Evolutionary conservation across 2,329 filamentous ascomycete species (phyloP), one percentile per base, ranked within the genome.

Genomic region (Rutstroemia sp.): DNA sequence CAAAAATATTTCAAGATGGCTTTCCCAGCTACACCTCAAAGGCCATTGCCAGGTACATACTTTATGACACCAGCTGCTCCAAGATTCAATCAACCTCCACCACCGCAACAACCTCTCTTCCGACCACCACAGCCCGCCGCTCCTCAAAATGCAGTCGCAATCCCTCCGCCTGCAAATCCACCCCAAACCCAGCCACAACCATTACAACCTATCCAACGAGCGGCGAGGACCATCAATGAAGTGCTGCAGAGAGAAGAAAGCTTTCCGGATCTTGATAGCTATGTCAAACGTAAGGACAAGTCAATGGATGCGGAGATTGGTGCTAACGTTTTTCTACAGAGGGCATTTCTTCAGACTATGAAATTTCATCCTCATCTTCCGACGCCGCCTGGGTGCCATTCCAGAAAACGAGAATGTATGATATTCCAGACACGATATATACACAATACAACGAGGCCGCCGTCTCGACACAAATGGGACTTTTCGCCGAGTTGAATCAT

Each of bases 401-500:
- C 69, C 88, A 96, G 69, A 89, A 88, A 72, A 82, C 87, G 27
- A 86, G 88, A 65, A 88, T 87, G 72, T 92, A 96, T 73, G 86
- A 88, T 64, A 92, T 99, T 53, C 94, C 94, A 49, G 91, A 96
- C 64, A 83, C 84, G 66, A 88, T 99, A 52, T 92, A 97, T 68
- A 88, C 95, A 65, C 91, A 96, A 69, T 92, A 95, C 71, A 95
- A 99, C 65, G 79, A 83, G 51, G 88, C 89, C 57, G 86, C 95
- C 68, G 84, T 96, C 23, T 86, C 87, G 58, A 96, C 92, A n/a
- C 82, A 84, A 67, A 95, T 99, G 88, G 95, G 95, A 9, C 77
- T 99, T 37, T 97, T 99, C 71, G 89, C 94, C 17, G 89, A 95
- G 72, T 80, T 99, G 67, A 92, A 92, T 67, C 91, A 97, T 72